A percentile compares a stretch with the other conserved stretches of the same genome.
These are phyloP conservation scores for Phytophthora citrophthora DNA, from an alignment of 352 stramenopile genomes.

Conservation along the genomic window DNA sequence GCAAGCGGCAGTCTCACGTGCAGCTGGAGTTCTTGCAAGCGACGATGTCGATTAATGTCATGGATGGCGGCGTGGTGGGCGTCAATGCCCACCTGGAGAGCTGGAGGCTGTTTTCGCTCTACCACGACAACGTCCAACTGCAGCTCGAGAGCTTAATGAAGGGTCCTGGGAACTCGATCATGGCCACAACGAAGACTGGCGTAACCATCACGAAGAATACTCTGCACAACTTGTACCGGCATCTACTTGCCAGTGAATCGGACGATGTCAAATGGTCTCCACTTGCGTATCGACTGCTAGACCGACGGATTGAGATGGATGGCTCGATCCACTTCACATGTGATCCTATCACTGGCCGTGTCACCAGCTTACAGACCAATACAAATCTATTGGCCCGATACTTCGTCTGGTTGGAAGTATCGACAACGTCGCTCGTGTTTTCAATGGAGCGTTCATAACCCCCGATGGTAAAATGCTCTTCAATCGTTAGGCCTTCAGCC, in stretches of 20 bases:
- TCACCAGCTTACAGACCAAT: background rate
- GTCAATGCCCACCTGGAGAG: constrained; percentile 20
- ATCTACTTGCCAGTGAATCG: constrained; percentile 7
- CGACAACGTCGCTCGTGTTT: constrained; percentile 6
- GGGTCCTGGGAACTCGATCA: background rate
- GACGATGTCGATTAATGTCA: constrained; percentile 12
- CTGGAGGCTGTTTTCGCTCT: constrained; percentile 17
- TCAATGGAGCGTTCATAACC: constrained; percentile 3
- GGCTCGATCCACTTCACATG: constrained; percentile 9
- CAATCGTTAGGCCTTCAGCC: too few species aligned
- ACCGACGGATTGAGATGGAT: background rate
- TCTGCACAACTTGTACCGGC: constrained; percentile 18
- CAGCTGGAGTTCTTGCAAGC: constrained; percentile 28
- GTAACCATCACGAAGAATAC: constrained; percentile 26
- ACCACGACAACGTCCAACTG: constrained; percentile 23
- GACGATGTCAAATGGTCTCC: background rate
- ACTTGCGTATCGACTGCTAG: background rate
- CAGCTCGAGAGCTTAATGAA: constrained; percentile 18
- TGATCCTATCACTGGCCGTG: constrained; percentile 4
- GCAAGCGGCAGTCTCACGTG: background rate
- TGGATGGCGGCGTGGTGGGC: constrained; percentile 5
- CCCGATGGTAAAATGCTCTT: background rate
- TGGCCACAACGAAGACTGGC: background rate
- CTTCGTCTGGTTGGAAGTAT: constrained; percentile 4
- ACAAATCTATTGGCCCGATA: constrained; percentile 6